Evolutionary conservation across 164 flowering plant genomes (phyloP).

Genomic region (Dillenia suffruticosa): DNA sequence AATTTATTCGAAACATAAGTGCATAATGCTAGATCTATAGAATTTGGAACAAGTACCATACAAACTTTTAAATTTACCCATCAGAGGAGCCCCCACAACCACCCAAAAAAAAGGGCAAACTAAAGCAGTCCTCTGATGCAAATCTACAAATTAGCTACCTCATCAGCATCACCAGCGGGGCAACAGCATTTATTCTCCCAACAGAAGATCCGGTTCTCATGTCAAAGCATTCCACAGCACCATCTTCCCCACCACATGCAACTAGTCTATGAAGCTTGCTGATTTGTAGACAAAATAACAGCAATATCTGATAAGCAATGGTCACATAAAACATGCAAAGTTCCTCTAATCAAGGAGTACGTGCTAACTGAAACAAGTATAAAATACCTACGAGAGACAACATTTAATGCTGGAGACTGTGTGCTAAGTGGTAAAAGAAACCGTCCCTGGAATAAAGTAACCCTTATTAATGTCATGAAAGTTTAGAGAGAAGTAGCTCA

Average conservation of each 20-base stretch:
- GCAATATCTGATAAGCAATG: constrained; percentile 3
- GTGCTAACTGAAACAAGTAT: not conserved
- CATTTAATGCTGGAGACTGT: constrained; percentile 82
- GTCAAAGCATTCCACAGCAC: constrained; percentile 96
- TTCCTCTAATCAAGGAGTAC: not conserved
- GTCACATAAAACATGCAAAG: not conserved
- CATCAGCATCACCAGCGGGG: constrained; percentile 62
- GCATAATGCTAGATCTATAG: no score
- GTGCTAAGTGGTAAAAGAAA: constrained; percentile 76
- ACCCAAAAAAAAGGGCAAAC: not conserved
- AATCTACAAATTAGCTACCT: constrained; percentile 33
- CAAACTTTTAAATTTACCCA: no score
- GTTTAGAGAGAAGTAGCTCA: no score
- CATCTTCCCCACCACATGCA: constrained; percentile 97
- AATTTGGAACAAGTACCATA: no score
- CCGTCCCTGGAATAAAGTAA: constrained; percentile 53
- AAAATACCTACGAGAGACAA: constrained; percentile 71
- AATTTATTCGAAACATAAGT: no score
- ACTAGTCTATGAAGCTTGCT: constrained; percentile 86
- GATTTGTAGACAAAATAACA: constrained; percentile 12
- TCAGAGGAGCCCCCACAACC: no score
- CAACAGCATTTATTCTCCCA: constrained; percentile 75
- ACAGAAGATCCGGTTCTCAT: constrained; percentile 69
- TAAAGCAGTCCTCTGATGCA: not conserved
- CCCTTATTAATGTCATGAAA: no score